These are phyloP conservation scores for Tulasnella sp. DNA, from an alignment of 768 basidiomycete species.

Conservation along the genomic window DNA sequence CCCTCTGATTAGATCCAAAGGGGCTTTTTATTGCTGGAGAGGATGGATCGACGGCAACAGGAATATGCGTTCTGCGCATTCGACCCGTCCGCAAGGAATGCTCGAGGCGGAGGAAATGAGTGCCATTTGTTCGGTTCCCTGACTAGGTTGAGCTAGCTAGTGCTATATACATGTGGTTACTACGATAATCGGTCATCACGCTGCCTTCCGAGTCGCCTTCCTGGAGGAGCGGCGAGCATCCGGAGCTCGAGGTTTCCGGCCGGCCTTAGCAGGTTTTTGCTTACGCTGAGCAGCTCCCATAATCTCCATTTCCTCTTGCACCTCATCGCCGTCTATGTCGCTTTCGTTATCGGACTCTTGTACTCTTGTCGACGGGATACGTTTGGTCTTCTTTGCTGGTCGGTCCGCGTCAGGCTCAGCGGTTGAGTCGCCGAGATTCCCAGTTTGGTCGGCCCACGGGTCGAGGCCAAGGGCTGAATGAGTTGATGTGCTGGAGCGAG, in stretches of 20 bases:
- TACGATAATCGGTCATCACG: background rate
- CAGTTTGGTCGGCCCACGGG: background rate
- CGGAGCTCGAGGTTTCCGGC: background rate
- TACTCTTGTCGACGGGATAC: background rate
- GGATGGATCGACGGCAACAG: background rate
- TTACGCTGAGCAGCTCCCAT: background rate
- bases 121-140: background rate
- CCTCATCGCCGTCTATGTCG: background rate
- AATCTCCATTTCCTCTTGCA: background rate
- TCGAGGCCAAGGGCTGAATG: background rate
- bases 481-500: background rate
- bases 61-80: background rate
- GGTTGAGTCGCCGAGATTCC: background rate
- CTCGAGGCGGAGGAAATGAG: background rate
- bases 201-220: background rate
- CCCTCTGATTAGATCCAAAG: background rate
- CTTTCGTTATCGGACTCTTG: background rate
- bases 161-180: background rate
- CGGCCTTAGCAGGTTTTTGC: background rate
- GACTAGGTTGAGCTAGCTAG: slow-evolving; percentile 4
- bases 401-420: background rate
- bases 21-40: background rate
- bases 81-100: background rate
- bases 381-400: background rate
- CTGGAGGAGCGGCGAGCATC: background rate